A percentile compares a stretch with the other conserved stretches of the same genome.
These are phyloP conservation scores for Hericium rajendrae DNA, from an alignment of 768 basidiomycete species.

Conservation along the genomic window DNA sequence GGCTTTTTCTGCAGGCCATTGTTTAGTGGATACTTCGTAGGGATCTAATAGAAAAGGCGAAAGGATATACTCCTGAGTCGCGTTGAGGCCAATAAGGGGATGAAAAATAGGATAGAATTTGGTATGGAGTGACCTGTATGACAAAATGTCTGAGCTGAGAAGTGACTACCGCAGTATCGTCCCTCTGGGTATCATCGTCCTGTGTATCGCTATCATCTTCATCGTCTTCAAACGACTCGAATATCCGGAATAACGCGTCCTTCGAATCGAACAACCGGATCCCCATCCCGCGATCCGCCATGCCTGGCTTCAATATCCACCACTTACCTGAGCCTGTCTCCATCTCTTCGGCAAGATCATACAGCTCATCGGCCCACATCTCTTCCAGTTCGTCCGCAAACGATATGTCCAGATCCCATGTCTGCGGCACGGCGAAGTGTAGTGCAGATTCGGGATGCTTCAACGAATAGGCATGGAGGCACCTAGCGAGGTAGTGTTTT, in stretches of 20 bases:
- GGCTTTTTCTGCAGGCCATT: constrained; percentile 11
- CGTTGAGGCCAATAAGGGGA: constrained; percentile 2
- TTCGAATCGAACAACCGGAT: constrained; percentile 83
- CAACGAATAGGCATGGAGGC: constrained; percentile 57
- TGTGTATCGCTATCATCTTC: constrained; percentile 36
- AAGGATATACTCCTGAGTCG: constrained; percentile 70
- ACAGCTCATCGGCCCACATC: constrained; percentile 86
- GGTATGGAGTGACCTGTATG: constrained; percentile 57
- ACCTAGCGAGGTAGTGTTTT: constrained; percentile 82
- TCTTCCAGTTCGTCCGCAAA: constrained; percentile 94
- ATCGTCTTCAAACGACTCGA: constrained; percentile 68
- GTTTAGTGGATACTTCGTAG: constrained; percentile 29
- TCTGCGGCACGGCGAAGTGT: constrained; percentile 48
- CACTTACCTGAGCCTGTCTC: constrained; percentile 37
- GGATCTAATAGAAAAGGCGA: constrained; percentile 75
- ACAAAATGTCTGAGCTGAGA: constrained; percentile 94
- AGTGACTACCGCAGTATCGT: constrained; percentile 52
- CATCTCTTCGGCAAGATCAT: constrained; percentile 66
- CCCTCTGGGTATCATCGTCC: constrained; percentile 34
- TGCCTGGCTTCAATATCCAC: constrained; percentile 97
- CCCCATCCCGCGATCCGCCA: constrained; percentile 95
- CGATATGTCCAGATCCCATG: constrained; percentile 79
- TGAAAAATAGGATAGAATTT: background rate
- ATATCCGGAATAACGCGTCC: constrained; percentile 60
- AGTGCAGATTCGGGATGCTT: constrained; percentile 61